Evolutionary conservation across 2,329 filamentous ascomycete genomes (phyloP).

Genomic region (Alternaria infectoria): DNA sequence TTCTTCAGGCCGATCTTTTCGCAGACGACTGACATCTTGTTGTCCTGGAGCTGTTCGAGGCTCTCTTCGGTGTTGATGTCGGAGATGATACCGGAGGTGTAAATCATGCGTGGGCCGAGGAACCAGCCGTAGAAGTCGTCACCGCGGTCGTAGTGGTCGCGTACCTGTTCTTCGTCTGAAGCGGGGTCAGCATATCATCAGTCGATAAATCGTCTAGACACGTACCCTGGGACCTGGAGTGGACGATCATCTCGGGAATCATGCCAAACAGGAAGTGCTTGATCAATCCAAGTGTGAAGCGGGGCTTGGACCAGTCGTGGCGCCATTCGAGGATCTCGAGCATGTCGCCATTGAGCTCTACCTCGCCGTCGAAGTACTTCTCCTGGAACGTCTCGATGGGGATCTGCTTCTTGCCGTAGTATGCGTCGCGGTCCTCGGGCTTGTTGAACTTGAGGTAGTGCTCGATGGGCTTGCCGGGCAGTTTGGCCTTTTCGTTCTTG

Average conservation of each 20-base stretch:
- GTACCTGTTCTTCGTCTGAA: slow-evolving; percentile 95
- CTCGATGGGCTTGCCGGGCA: slow-evolving; percentile 86
- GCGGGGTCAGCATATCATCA: slow-evolving; percentile 5
- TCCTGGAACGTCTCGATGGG: slow-evolving; percentile 94
- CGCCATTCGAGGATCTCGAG: slow-evolving; percentile 91
- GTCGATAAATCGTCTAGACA: not conserved
- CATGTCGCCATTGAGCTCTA: slow-evolving; percentile 93
- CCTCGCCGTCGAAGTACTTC: slow-evolving; percentile 95
- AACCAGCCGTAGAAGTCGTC: slow-evolving; percentile 99
- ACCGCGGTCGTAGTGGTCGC: slow-evolving; percentile 95
- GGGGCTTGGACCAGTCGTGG: slow-evolving; percentile 96
- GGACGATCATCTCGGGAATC: slow-evolving; percentile 89
- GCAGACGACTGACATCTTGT: slow-evolving; percentile 93
- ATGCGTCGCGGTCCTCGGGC: slow-evolving; percentile 66
- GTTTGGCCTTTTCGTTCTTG: slow-evolving; percentile 89
- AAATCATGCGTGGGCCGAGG: slow-evolving; percentile 97
- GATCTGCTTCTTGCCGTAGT: slow-evolving; percentile 79
- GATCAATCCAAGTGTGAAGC: slow-evolving; percentile 84
- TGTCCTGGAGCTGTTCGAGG: slow-evolving; percentile 95
- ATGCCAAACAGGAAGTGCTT: slow-evolving; percentile 88
- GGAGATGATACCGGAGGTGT: slow-evolving; percentile 92
- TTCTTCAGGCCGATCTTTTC: slow-evolving; percentile 89
- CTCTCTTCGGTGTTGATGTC: slow-evolving; percentile 87
- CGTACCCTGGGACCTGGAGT: slow-evolving; percentile 84
- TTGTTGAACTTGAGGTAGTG: slow-evolving; percentile 86